Evolutionary conservation across 208 protist species (phyloP).

Genomic region (Trypanosoma mega): DNA sequence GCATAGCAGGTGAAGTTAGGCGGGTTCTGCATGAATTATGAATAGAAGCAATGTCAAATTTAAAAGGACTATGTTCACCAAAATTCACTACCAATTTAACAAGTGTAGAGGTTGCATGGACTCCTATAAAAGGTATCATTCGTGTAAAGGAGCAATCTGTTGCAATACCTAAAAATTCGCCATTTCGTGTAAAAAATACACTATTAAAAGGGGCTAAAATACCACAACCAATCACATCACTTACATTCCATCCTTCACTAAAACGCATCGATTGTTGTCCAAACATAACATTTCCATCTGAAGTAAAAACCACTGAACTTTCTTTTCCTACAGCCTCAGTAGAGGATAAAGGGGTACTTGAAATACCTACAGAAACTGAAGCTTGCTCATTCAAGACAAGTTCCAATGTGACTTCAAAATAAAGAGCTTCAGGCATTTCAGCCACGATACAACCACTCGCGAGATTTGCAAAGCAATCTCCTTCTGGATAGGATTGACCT

Average conservation of each 20-base stretch:
- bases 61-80: constrained; percentile 73
- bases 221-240: constrained; percentile 87
- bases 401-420: constrained; percentile 84
- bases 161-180: constrained; percentile 80
- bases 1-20: constrained; percentile 45
- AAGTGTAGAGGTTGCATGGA: constrained; percentile 45
- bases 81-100: constrained; percentile 90
- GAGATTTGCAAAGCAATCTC: constrained; percentile 66
- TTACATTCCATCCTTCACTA: constrained; percentile 53
- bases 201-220: constrained; percentile 68
- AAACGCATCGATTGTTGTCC: constrained; percentile 29
- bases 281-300: constrained; percentile 49
- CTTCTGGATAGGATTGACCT: constrained; percentile 22
- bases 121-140: constrained; percentile 68
- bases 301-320: constrained; percentile 48
- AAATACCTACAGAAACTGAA: constrained; percentile 63
- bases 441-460: constrained; percentile 65
- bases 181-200: constrained; percentile 90
- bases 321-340: constrained; percentile 36
- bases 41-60: constrained; percentile 76
- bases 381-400: constrained; percentile 44
- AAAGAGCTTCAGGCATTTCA: constrained; percentile 78
- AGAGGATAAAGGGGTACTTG: constrained; percentile 42
- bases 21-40: constrained; percentile 60
- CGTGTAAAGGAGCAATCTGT: constrained; percentile 43